Evolutionary conservation across 805 yeast genomes (phyloP).

Genomic region (Kuraishia cidri): DNA sequence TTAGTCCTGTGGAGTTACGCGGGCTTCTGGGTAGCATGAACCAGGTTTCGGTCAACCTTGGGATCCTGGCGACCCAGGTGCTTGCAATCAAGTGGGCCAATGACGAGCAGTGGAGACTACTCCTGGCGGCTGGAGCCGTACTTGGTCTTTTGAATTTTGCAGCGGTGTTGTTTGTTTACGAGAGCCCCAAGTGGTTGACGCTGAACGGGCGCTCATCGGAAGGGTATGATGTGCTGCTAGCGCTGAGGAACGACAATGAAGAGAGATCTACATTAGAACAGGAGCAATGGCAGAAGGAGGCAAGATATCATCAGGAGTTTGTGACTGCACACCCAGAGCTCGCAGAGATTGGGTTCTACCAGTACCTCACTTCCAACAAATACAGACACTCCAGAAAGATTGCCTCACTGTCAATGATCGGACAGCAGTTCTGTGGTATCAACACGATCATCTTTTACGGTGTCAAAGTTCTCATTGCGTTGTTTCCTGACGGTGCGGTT

Average conservation of each 20-base stretch:
- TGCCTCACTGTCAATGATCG: constrained; percentile 63
- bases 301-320: constrained; percentile 11
- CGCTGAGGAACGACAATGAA: constrained; percentile 22
- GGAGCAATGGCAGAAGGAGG: constrained; percentile 19
- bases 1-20: constrained; percentile 57
- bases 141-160: constrained; percentile 42
- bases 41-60: constrained; percentile 79
- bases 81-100: constrained; percentile 65
- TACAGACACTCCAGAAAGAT: constrained; percentile 53
- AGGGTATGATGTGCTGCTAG: constrained; percentile 18
- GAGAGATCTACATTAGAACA: constrained; percentile 12
- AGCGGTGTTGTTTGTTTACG: constrained; percentile 36
- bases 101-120: constrained; percentile 59
- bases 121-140: constrained; percentile 53
- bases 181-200: constrained; percentile 81
- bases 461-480: constrained; percentile 65
- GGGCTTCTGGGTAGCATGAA: constrained; percentile 87
- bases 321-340: constrained; percentile 13
- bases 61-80: constrained; percentile 74
- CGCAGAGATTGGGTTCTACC: constrained; percentile 16
- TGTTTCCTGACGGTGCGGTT: constrained; percentile 67
- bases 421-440: constrained; percentile 91
- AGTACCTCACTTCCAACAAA: constrained; percentile 40
- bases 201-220: constrained; percentile 27
- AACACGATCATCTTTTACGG: constrained; percentile 93